These are phyloP conservation scores for Furcasterigmium furcatum DNA, from an alignment of 2,329 filamentous ascomycete species.

Conservation along the genomic window DNA sequence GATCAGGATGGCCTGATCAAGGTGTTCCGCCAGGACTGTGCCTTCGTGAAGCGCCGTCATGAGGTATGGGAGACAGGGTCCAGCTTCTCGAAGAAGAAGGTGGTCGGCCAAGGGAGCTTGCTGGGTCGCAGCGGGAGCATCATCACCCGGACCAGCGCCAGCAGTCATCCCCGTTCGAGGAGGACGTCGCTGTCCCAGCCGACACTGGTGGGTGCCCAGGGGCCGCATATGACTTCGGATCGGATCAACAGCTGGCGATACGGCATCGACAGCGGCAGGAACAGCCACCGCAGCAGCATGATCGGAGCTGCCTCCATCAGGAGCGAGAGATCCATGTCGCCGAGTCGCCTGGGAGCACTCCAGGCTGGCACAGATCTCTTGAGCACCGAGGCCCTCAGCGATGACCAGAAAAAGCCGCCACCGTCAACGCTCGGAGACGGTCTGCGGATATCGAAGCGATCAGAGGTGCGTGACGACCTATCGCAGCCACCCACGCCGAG, in stretches of 20 bases:
- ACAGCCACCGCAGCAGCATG: conserved; percentile 32
- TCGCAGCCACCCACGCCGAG: conserved; percentile 49
- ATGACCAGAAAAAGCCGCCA: too few species aligned
- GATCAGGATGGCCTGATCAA: conserved; percentile 89
- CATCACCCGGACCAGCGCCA: conserved; percentile 48
- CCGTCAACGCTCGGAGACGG: conserved; percentile 26
- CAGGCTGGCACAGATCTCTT: too few species aligned
- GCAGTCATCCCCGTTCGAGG: conserved; percentile 45
- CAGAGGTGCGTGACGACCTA: conserved; percentile 13
- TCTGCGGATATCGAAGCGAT: too few species aligned
- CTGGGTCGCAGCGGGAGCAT: conserved; percentile 55
- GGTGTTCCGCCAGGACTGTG: conserved; percentile 93
- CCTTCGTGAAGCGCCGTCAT: conserved; percentile 71
- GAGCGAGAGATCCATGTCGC: conserved; percentile 55
- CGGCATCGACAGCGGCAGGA: conserved; percentile 44
- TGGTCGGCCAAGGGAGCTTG: conserved; percentile 52
- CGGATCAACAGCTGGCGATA: conserved; percentile 89
- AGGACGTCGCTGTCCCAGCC: conserved; percentile 49
- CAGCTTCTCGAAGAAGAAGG: conserved; percentile 68
- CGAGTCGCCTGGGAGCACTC: conserved; percentile 33
- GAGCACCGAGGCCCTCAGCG: too few species aligned
- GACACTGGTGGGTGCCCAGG: conserved; percentile 6
- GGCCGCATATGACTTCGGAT: conserved; percentile 51
- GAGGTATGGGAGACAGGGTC: conserved; percentile 78
- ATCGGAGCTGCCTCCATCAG: conserved; percentile 32